Evolutionary conservation across 2,329 filamentous ascomycete genomes (phyloP), one percentile per base, ranked within the genome.

Genomic region (Fusarium beomiforme): DNA sequence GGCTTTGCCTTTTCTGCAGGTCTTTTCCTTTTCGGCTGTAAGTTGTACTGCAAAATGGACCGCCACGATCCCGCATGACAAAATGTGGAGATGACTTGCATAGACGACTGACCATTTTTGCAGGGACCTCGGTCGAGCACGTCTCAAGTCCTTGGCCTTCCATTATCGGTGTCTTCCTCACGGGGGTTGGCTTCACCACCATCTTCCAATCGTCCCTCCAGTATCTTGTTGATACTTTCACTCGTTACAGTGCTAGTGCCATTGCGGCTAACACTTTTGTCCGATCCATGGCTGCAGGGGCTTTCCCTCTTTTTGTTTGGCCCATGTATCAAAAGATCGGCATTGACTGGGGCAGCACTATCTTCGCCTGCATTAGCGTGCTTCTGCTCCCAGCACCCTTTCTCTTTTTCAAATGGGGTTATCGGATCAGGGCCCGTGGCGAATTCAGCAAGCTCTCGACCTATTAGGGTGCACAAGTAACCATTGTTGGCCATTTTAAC

Each of bases 1-100:
- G 50, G 50, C 10, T 53, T 53, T 6, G 50, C 34, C 5, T 53
- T 53, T 5, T 41, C 50, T 53, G 50, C 50, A 41, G 50, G 50
- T 53, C 50, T 53, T 41, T 53, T 53, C 34, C 50, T 53, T 41
- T 53, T 53, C 39, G 50, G 50, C 23, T 53, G 50, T 53, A 53
- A 53, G 50, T 53, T 8, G 19, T 14, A 6, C 37, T 36, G 49
- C 49, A 33, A 34, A 53, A 41, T 10, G 11, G 26, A 29, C 24
- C 34, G 23, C 34, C 50, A 34, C 33, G 21, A 26, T 26, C 49
- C 33, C 17, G n/a, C 34, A 41, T 53, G 37, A 14, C 23, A 26
- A 24, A 29, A 29, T 29, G 34, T 53, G 50, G 50, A 10, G 50
- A 23, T 41, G 7, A 8, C 23, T 29, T 53, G 50, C 50, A 53